These are phyloP conservation scores for Pseudozyma hubeiensis DNA, from an alignment of 1,284 basidiomycete species.

Conservation along the genomic window DNA sequence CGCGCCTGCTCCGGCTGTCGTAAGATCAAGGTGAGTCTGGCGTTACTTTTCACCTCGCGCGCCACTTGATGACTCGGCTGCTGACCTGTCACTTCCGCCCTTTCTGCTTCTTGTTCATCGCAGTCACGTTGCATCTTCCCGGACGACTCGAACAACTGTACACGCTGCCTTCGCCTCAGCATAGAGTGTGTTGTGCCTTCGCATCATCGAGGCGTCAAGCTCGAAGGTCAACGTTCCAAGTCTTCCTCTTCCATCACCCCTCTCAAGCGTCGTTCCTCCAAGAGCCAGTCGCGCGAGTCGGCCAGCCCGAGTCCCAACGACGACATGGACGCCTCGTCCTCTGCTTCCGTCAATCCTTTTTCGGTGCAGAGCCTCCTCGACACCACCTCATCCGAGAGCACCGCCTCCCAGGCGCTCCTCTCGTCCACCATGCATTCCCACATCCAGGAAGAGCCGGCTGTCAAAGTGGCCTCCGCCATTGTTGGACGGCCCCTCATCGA, in stretches of 20 bases:
- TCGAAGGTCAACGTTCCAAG: slow-evolving; percentile 28
- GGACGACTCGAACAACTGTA: slow-evolving; percentile 40
- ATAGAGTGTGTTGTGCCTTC: slow-evolving; percentile 41
- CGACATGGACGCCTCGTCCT: slow-evolving; percentile 26
- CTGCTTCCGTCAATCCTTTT: slow-evolving; percentile 36
- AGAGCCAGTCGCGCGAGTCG: slow-evolving; percentile 26
- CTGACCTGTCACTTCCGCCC: background rate
- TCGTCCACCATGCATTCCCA: slow-evolving; percentile 48
- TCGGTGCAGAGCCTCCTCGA: slow-evolving; percentile 51
- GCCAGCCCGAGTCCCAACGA: slow-evolving; percentile 38
- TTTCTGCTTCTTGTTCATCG: background rate
- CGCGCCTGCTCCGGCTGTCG: slow-evolving; percentile 47
- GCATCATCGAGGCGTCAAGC: slow-evolving; percentile 50
- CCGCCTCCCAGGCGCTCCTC: slow-evolving; percentile 45
- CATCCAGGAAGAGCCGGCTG: slow-evolving; percentile 40
- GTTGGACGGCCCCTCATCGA: slow-evolving; percentile 45
- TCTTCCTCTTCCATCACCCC: slow-evolving; percentile 11
- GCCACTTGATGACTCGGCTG: background rate
- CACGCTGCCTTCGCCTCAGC: slow-evolving; percentile 43
- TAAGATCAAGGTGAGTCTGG: slow-evolving; percentile 42
- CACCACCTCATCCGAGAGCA: slow-evolving; percentile 42
- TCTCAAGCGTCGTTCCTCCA: slow-evolving; percentile 18
- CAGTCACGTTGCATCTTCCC: slow-evolving; percentile 53
- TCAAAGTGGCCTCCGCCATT: slow-evolving; percentile 40
- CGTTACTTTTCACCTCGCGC: no score